A percentile compares a stretch with the other conserved stretches of the same genome.
Conservation (phyloP, 768 basidiomycete genomes). For the Leucocoprinus sp. region DNA sequence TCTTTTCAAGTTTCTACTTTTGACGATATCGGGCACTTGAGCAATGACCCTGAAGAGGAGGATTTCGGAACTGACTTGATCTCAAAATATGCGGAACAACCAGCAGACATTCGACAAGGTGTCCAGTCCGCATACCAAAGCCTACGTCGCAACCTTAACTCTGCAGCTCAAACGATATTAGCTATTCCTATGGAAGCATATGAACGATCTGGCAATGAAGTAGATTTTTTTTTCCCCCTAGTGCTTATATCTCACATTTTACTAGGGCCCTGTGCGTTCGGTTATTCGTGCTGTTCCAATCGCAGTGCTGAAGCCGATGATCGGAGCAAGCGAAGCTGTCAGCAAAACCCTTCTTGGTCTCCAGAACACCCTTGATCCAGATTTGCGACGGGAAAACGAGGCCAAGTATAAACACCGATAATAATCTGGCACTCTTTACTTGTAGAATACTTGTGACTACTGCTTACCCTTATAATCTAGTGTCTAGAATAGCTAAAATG, state of each 20-base stretch:
- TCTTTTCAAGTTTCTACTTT: conserved; percentile 40
- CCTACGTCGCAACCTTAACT: conserved; percentile 76
- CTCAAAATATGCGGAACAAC: conserved; percentile 92
- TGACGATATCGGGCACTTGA: conserved; percentile 24
- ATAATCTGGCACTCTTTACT: no score
- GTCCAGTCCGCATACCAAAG: conserved; percentile 89
- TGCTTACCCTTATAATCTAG: background rate
- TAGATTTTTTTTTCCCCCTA: conserved; percentile 24
- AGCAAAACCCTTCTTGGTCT: conserved; percentile 92
- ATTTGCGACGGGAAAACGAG: conserved; percentile 71
- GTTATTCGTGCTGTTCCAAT: conserved; percentile 97
- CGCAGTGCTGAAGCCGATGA: conserved; percentile 96
- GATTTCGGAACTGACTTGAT: conserved; percentile 51
- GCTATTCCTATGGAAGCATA: conserved; percentile 99
- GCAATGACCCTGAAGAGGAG: conserved; percentile 25
- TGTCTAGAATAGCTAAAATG: background rate
- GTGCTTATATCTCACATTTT: conserved; percentile 5
- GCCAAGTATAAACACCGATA: conserved; percentile 89
- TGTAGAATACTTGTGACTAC: no score
- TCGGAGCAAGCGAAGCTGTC: conserved; percentile 94
- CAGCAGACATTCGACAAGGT: conserved; percentile 75
- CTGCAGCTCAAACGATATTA: conserved; percentile 95
- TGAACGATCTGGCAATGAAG: conserved; percentile 88
- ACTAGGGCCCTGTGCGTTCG: conserved; percentile 83
- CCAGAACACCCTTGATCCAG: conserved; percentile 88